Conservation (phyloP, 345 rosid species). For the Hibiscus trionum region DNA sequence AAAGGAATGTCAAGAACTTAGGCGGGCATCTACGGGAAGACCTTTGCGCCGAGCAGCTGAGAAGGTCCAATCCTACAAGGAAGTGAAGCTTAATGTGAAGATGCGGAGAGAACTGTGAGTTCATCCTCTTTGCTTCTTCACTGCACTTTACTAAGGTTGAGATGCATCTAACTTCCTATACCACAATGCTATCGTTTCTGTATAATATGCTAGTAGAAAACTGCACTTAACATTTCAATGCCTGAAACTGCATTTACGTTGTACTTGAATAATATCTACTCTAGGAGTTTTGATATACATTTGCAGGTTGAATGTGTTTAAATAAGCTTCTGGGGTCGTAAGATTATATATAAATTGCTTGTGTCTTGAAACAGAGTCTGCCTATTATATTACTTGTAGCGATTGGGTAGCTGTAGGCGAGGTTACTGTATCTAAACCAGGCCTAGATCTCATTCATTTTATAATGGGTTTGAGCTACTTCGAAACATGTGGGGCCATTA, state of each 20-base stretch:
- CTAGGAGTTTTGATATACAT: not conserved
- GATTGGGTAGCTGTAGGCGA: no score
- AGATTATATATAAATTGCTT: no score
- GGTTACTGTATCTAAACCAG: no score
- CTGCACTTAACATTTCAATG: not conserved
- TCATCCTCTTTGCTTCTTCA: conserved; percentile 1
- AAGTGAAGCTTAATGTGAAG: conserved; percentile 56
- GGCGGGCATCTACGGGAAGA: conserved; percentile 36
- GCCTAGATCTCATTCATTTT: no score
- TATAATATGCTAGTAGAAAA: not conserved
- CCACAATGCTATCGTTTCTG: not conserved
- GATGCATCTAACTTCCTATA: not conserved
- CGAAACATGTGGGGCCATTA: no score
- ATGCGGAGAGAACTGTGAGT: conserved; percentile 45
- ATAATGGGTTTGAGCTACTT: no score
- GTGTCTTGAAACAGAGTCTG: no score
- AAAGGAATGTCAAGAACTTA: conserved; percentile 28
- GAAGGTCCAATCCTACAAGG: conserved; percentile 66
- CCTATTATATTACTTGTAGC: no score
- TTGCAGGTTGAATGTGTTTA: not conserved
- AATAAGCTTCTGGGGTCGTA: not conserved
- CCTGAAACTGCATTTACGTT: not conserved
- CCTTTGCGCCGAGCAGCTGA: conserved; percentile 49
- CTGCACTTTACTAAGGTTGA: not conserved
- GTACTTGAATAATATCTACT: not conserved